Conservation (phyloP, 768 basidiomycete genomes). For the Tubosaeta sp. region DNA sequence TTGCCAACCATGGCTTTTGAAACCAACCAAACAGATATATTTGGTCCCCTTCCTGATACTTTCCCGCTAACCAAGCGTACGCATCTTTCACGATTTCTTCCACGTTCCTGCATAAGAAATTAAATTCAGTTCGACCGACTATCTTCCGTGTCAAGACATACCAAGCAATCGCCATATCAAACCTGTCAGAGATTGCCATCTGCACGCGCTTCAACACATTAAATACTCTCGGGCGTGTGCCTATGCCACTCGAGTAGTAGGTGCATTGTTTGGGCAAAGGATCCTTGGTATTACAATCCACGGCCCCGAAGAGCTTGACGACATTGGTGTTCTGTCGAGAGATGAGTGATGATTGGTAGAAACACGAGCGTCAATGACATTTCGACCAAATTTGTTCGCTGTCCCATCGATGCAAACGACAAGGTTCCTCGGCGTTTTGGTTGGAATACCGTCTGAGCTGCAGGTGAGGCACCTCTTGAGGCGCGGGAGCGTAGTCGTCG, state of each 20-base stretch:
- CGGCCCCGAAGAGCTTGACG: conserved; percentile 28
- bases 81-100: conserved; percentile 28
- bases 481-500: not conserved
- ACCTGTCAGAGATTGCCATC: conserved; percentile 13
- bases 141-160: conserved; percentile 6
- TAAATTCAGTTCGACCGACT: not conserved
- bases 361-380: not conserved
- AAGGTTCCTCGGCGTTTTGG: conserved; percentile 8
- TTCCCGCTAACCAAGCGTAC: conserved; percentile 28
- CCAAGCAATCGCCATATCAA: conserved; percentile 36
- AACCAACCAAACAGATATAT: conserved; percentile 29
- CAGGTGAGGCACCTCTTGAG: conserved; percentile 10
- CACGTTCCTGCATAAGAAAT: conserved; percentile 26
- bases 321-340: conserved; percentile 34
- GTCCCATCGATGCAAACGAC: conserved; percentile 19
- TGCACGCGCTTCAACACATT: conserved; percentile 19
- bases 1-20: not conserved
- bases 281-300: conserved; percentile 16
- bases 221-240: conserved; percentile 28
- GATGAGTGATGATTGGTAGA: not conserved
- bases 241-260: conserved; percentile 36
- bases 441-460: not conserved
- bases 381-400: conserved; percentile 18
- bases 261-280: conserved; percentile 23
- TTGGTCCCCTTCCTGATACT: conserved; percentile 24